These are phyloP conservation scores for Erodium trifolium DNA, from an alignment of 441 rosid species.

Conservation along the genomic window DNA sequence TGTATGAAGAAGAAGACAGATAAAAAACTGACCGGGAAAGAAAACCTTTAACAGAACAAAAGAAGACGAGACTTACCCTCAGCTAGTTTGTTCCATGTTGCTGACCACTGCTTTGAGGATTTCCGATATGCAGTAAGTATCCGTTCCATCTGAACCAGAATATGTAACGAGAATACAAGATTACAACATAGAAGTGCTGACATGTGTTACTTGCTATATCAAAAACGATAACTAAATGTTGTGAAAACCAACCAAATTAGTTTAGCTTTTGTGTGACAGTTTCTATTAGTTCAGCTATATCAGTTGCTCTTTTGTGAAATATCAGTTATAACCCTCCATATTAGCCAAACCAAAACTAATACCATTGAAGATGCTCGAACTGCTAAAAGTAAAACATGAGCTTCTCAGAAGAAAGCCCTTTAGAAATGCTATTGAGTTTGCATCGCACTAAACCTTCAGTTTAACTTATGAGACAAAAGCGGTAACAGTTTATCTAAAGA, in stretches of 20 bases:
- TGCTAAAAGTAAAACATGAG: not conserved
- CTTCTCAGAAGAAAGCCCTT: not conserved
- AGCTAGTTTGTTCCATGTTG: constrained; percentile 83
- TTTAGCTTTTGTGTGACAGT: too few relatives aligned
- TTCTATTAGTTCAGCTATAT: too few relatives aligned
- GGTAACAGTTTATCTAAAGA: not conserved
- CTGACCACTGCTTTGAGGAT: constrained; percentile 94
- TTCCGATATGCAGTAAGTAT: constrained; percentile 69
- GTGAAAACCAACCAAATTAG: too few relatives aligned
- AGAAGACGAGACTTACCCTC: constrained; percentile 44
- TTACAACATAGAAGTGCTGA: too few relatives aligned
- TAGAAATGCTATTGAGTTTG: not conserved
- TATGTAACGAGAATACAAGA: not conserved
- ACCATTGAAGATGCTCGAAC: too few relatives aligned
- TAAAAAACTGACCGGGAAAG: not conserved
- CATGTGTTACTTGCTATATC: too few relatives aligned
- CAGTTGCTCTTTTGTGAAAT: too few relatives aligned
- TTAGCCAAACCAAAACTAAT: too few relatives aligned
- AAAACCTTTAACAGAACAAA: not conserved
- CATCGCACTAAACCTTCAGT: not conserved
- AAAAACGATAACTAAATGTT: too few relatives aligned
- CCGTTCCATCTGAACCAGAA: constrained; percentile 57
- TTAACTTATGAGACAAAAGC: not conserved
- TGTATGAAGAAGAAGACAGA: constrained; percentile 22
- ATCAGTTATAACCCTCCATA: too few relatives aligned